Evolutionary conservation across 495 filamentous ascomycete species (phyloP), one percentile per base, ranked within the genome.

Genomic region (Recurvomyces mirabilis): DNA sequence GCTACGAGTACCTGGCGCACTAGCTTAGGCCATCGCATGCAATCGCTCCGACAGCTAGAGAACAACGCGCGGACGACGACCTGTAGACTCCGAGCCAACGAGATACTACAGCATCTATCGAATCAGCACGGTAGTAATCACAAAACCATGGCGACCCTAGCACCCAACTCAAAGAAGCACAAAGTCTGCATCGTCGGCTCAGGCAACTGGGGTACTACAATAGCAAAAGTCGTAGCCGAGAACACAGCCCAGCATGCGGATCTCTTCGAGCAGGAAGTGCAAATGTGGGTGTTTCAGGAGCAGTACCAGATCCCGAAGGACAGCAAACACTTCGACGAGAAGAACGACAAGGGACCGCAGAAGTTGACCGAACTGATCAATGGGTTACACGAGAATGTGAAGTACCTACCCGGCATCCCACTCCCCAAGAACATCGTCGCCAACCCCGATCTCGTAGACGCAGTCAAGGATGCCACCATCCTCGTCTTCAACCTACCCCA

Each of bases 251-350:
- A 69, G 51, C 72, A 95, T 63, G 68, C 77, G 0, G 75, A 84
- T 22, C 51, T 93, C 34, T 99, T 96, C 60, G 80, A 95, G 50
- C 65, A 78, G 53, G 74, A 87, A 41, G 87, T 99, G 29, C 84
- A 89, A 65, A 96, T 99, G 89, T 96, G 85, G 85, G 89, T 94
- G 57, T 91, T 76, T 50, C 84, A 94, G 66, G 87, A 94, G 65
- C 77, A 87, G 36, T 77, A 88, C 30, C 75, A 75, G 38, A 67
- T 93, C 40, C 65, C 82, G n/a, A 68, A 78, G 56, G 64, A 52
- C 25, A 68, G 66, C 26, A 52, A 56, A 21, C 63, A 67, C 54
- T 68, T 66, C 59, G 58, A 67, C 46, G 51, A 74, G 36, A 65
- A 72, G 21, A 60, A 74, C 25, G 67, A 67, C 47, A 70, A 74